phyloP scores from a whole-genome alignment of 2,329 filamentous ascomycete genomes.

The Diaporthe sp. region DNA sequence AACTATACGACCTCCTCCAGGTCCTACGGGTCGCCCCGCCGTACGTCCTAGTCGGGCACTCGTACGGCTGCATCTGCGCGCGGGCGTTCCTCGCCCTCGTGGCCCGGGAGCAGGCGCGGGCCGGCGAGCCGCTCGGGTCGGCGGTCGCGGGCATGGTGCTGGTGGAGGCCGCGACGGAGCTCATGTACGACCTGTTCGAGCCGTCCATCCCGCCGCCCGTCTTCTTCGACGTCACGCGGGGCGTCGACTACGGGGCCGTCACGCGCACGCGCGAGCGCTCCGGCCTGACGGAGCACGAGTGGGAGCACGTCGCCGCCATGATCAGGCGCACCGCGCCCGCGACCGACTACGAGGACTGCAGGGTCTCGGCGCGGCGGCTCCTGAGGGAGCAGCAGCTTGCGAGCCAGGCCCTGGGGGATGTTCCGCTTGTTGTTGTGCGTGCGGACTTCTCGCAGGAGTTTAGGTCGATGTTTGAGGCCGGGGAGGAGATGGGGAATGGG shows the following conservation, averaged over 20 bases:
- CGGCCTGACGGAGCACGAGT: conserved; percentile 13
- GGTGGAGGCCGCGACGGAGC: conserved; percentile 16
- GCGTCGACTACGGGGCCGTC: conserved; percentile 4
- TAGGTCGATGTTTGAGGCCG: conserved; percentile 4
- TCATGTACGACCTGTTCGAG: conserved; percentile 24
- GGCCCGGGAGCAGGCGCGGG: not conserved
- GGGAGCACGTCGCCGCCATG: conserved; percentile 9
- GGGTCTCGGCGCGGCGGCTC: not conserved
- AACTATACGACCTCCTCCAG: not conserved
- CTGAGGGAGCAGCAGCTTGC: conserved; percentile 25
- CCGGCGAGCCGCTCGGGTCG: not conserved
- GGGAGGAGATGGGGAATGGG: conserved; percentile 6
- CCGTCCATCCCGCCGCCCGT: conserved; percentile 16
- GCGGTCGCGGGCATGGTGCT: conserved; percentile 14
- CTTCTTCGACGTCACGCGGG: conserved; percentile 2
- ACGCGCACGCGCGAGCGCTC: conserved; percentile 19
- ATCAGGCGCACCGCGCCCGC: not conserved
- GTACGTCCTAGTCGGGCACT: not conserved
- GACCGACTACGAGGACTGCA: conserved; percentile 16
- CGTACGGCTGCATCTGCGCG: conserved; percentile 25
- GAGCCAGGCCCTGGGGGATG: not conserved
- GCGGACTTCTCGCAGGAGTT: conserved; percentile 28
- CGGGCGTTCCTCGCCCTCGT: conserved; percentile 8
- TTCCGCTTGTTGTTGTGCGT: conserved; percentile 4
- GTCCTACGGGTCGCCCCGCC: conserved; percentile 6